phyloP scores from a whole-genome alignment of 2,329 filamentous ascomycete species.

The Leptographium galeiforme region DNA sequence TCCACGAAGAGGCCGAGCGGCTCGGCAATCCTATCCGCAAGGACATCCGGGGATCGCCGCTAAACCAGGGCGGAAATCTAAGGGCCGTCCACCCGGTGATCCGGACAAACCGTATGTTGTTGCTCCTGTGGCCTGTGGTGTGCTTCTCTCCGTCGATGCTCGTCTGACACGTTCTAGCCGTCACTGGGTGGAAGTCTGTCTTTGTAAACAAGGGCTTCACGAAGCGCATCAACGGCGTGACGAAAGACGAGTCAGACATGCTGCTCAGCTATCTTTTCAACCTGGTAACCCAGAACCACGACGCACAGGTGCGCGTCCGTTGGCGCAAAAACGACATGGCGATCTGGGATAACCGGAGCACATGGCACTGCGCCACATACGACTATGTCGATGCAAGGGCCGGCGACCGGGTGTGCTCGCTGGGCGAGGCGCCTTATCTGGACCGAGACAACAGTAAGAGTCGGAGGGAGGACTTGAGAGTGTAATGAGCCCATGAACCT shows the following conservation, averaged over 20 bases:
- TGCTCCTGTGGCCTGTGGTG: background rate
- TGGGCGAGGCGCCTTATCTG: constrained; percentile 30
- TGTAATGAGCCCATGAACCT: background rate
- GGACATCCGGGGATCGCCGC: constrained; percentile 34
- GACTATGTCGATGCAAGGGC: constrained; percentile 37
- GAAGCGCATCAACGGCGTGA: constrained; percentile 40
- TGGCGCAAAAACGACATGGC: constrained; percentile 41
- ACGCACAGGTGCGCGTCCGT: constrained; percentile 40
- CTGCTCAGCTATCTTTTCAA: constrained; percentile 35
- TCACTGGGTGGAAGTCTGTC: constrained; percentile 44
- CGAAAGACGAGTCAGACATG: constrained; percentile 37
- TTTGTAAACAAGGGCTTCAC: constrained; percentile 38
- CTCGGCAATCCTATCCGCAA: constrained; percentile 24
- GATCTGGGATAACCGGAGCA: constrained; percentile 53
- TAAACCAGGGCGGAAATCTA: constrained; percentile 41
- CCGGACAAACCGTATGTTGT: constrained; percentile 36
- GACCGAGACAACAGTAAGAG: constrained; percentile 19
- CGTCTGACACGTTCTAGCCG: constrained; percentile 16
- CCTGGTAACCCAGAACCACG: constrained; percentile 39
- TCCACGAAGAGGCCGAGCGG: constrained; percentile 33
- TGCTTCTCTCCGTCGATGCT: background rate
- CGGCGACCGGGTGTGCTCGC: constrained; percentile 27
- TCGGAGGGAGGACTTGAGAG: background rate
- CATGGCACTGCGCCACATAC: constrained; percentile 41
- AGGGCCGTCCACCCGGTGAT: constrained; percentile 38